Evolutionary conservation across 129 eudicot genomes (phyloP).

Genomic region (Tanacetum coccineum): DNA sequence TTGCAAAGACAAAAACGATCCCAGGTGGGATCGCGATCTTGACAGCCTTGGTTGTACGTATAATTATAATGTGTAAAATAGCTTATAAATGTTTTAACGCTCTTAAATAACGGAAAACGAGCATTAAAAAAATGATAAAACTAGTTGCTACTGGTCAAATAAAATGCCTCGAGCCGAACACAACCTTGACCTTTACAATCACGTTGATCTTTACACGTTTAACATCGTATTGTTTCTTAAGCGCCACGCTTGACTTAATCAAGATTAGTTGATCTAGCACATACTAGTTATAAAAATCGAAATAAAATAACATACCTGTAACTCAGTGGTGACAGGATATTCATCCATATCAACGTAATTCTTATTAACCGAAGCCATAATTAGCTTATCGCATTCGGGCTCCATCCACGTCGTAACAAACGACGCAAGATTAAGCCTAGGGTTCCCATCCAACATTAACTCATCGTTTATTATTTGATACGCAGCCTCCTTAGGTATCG

Average conservation of each 20-base stretch:
- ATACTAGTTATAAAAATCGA: neutral
- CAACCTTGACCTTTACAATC: too few species aligned
- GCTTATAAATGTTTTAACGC: too few species aligned
- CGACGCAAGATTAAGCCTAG: slow-evolving; percentile 85
- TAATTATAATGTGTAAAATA: too few species aligned
- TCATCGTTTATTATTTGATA: slow-evolving; percentile 86
- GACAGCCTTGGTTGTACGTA: too few species aligned
- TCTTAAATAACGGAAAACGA: too few species aligned
- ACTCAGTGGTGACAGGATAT: slow-evolving; percentile 89
- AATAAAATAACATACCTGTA: slow-evolving; percentile 41
- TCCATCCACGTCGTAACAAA: slow-evolving; percentile 97
- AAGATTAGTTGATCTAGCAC: neutral
- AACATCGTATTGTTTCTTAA: neutral
- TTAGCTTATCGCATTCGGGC: slow-evolving; percentile 83
- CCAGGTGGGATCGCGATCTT: too few species aligned
- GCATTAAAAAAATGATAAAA: too few species aligned
- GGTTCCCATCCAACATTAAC: slow-evolving; percentile 89
- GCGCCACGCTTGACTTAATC: neutral
- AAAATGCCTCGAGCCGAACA: too few species aligned
- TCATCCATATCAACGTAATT: slow-evolving; percentile 96
- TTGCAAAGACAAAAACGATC: too few species aligned
- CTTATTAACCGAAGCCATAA: slow-evolving; percentile 61
- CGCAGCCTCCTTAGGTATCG: slow-evolving; percentile 89
- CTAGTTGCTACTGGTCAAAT: too few species aligned
- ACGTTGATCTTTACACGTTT: too few species aligned